phyloP scores from a whole-genome alignment of 2,329 filamentous ascomycete genomes.

The Penicillium expansum region DNA sequence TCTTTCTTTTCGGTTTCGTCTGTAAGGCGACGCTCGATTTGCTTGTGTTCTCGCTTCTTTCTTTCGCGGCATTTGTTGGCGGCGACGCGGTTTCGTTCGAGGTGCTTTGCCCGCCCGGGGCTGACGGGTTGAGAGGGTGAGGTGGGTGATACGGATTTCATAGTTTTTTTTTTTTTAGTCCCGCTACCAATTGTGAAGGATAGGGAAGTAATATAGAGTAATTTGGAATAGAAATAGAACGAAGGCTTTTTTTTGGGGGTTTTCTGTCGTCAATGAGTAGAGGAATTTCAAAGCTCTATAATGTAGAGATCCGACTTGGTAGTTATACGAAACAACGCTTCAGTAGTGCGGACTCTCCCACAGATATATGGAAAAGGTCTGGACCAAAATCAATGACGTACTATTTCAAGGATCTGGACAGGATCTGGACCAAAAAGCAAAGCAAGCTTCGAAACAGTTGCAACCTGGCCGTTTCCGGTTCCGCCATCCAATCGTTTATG shows the following conservation, averaged over 20 bases:
- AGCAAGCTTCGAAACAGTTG: neutral
- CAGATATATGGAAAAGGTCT: neutral
- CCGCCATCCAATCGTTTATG: neutral
- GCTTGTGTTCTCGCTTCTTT: constrained; percentile 22
- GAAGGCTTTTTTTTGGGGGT: neutral
- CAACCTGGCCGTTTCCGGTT: constrained; percentile 8
- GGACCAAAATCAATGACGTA: constrained; percentile 9
- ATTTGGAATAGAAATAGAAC: neutral
- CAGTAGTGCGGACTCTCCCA: too few species aligned
- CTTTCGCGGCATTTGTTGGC: constrained; percentile 24
- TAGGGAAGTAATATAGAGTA: neutral
- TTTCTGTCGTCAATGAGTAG: neutral
- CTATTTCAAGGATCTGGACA: neutral
- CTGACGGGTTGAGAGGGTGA: neutral
- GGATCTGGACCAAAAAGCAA: neutral
- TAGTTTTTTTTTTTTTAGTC: neutral
- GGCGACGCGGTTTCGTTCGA: constrained; percentile 25
- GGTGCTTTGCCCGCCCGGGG: constrained; percentile 15
- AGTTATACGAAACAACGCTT: neutral
- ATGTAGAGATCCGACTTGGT: neutral
- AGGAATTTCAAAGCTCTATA: neutral
- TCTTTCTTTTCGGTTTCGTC: constrained; percentile 21
- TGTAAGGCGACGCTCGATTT: constrained; percentile 15
- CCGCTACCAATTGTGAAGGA: neutral
- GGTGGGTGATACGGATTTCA: constrained; percentile 1